phyloP scores from a whole-genome alignment of 495 filamentous ascomycete species.

The Staphylotrichum tortipilum region DNA sequence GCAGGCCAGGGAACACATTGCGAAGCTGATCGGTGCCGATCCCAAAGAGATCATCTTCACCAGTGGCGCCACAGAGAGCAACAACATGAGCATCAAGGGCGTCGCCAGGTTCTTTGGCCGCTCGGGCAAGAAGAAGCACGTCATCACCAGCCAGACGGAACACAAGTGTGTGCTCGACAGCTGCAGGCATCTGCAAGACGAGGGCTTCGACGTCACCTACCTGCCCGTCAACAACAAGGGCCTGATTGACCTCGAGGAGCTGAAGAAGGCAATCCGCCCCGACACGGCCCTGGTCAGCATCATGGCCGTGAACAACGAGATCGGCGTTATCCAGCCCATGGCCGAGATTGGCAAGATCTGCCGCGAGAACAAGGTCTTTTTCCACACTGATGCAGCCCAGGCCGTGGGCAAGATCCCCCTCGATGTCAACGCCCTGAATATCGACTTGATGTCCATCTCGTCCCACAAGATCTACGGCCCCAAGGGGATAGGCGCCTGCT shows the following conservation, averaged over 20 bases:
- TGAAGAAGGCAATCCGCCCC: constrained; percentile 85
- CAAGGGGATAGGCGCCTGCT: constrained; percentile 95
- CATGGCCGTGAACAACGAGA: constrained; percentile 99
- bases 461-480: constrained; percentile 98
- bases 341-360: constrained; percentile 91
- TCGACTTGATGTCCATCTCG: constrained; percentile 98
- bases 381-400: constrained; percentile 96
- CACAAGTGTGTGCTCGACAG: constrained; percentile 98
- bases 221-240: constrained; percentile 81
- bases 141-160: constrained; percentile 94
- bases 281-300: constrained; percentile 90
- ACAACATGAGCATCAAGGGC: constrained; percentile 99
- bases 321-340: constrained; percentile 92
- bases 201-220: constrained; percentile 94
- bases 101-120: constrained; percentile 90
- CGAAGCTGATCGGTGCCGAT: constrained; percentile 83
- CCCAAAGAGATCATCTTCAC: constrained; percentile 98
- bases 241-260: constrained; percentile 70
- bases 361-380: constrained; percentile 86
- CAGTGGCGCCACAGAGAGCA: constrained; percentile 94
- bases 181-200: constrained; percentile 91
- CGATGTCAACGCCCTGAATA: constrained; percentile 92
- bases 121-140: constrained; percentile 93
- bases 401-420: constrained; percentile 95
- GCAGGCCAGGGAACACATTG: constrained; percentile 72